Conservation (phyloP, 1,139 yeast genomes). For the Blastobotrys illinoisensis region DNA sequence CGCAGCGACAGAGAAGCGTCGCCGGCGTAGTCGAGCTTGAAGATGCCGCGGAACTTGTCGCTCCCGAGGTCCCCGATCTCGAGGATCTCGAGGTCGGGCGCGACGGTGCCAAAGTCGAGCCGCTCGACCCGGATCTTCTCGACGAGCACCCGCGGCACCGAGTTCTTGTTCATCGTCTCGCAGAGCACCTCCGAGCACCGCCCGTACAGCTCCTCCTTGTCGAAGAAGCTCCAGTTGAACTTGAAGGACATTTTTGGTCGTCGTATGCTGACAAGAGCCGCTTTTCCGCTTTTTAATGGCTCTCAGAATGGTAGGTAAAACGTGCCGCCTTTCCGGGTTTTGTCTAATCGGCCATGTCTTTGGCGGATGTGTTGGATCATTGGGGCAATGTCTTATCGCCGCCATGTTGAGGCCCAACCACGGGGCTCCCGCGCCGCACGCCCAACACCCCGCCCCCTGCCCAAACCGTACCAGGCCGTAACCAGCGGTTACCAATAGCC, state of each 20-base stretch:
- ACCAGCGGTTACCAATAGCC: no score
- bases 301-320: background rate
- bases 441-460: no score
- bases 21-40: slow-evolving; percentile 64
- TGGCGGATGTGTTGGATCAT: background rate
- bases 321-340: background rate
- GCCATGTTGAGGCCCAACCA: slow-evolving; percentile 1
- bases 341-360: background rate
- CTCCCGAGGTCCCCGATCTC: slow-evolving; percentile 69
- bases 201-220: slow-evolving; percentile 53
- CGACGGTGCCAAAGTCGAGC: slow-evolving; percentile 63
- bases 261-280: background rate
- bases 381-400: slow-evolving; percentile 1
- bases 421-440: background rate
- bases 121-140: slow-evolving; percentile 65
- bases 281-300: no score
- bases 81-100: slow-evolving; percentile 65
- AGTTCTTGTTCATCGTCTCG: slow-evolving; percentile 64
- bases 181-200: slow-evolving; percentile 66
- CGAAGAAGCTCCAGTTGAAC: slow-evolving; percentile 70
- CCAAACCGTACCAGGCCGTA: no score
- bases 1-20: slow-evolving; percentile 64
- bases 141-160: slow-evolving; percentile 69
- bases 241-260: slow-evolving; percentile 57
- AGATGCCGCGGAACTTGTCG: slow-evolving; percentile 68